Evolutionary conservation across 257 asterid species (phyloP).

Genomic region (Perilla frutescens): DNA sequence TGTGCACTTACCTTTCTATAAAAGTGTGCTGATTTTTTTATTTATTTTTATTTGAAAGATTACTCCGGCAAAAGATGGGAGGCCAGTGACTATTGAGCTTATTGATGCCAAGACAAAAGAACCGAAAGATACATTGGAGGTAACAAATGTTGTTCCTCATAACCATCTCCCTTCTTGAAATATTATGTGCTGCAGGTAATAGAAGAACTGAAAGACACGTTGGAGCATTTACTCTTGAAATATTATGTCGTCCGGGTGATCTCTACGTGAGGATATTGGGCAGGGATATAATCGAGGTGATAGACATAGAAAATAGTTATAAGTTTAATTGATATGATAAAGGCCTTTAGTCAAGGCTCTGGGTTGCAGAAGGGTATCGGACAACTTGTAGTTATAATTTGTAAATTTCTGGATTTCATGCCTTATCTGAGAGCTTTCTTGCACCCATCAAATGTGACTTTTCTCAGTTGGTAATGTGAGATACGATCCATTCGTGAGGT

Average conservation of each 20-base stretch:
- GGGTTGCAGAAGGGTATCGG: constrained; percentile 1
- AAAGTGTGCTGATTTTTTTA: constrained; percentile 10
- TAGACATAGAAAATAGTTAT: not conserved
- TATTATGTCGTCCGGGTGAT: not conserved
- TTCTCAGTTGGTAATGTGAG: not conserved
- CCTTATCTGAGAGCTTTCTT: not conserved
- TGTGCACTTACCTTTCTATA: constrained; percentile 7
- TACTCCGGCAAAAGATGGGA: constrained; percentile 94
- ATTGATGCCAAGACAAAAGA: constrained; percentile 94
- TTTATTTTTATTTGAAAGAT: constrained; percentile 47
- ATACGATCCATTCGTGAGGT: not conserved
- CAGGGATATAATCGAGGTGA: not conserved
- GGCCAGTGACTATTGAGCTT: constrained; percentile 84
- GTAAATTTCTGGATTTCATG: constrained; percentile 17
- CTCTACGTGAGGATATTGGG: not conserved
- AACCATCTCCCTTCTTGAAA: constrained; percentile 4
- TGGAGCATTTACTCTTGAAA: not conserved
- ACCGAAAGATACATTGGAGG: constrained; percentile 80
- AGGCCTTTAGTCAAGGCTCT: constrained; percentile 4
- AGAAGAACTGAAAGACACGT: not conserved
- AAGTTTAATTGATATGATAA: not conserved
- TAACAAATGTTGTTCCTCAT: constrained; percentile 32
- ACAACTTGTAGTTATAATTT: not conserved
- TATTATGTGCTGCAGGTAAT: too few species aligned
- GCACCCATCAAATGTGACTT: not conserved